Evolutionary conservation across 495 filamentous ascomycete genomes (phyloP).

Genomic region (Paragyromitra xinjiangensis): DNA sequence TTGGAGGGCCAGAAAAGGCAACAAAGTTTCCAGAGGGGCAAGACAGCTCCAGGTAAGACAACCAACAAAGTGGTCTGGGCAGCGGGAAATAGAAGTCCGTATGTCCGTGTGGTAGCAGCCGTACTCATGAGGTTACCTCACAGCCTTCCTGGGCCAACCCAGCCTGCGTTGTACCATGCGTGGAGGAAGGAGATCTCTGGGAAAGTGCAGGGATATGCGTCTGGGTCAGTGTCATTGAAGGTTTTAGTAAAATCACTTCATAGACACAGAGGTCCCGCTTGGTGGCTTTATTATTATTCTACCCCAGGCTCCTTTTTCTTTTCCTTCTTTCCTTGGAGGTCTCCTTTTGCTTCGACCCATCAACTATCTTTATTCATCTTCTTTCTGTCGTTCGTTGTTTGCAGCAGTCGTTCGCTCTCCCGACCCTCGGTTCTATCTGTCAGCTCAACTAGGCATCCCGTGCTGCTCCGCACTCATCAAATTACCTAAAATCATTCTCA

Average conservation of each 20-base stretch:
- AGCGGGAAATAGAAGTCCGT: constrained; percentile 42
- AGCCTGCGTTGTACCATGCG: constrained; percentile 26
- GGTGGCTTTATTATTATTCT: constrained; percentile 43
- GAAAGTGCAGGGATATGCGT: constrained; percentile 33
- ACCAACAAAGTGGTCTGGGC: constrained; percentile 49
- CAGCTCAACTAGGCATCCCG: constrained; percentile 11
- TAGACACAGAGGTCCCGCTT: constrained; percentile 35
- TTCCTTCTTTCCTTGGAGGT: constrained; percentile 21
- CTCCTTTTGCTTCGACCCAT: constrained; percentile 21
- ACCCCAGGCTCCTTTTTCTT: constrained; percentile 40
- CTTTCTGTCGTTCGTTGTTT: constrained; percentile 24
- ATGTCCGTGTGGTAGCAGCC: constrained; percentile 26
- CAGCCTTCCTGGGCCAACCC: constrained; percentile 37
- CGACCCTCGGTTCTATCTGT: constrained; percentile 6
- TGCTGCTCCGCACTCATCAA: constrained; percentile 4
- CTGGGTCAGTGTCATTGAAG: constrained; percentile 48
- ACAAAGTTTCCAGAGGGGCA: constrained; percentile 32
- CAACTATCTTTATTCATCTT: constrained; percentile 30
- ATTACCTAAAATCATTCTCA: neutral
- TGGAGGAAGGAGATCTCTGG: constrained; percentile 39
- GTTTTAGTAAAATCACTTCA: constrained; percentile 45
- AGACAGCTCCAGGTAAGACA: constrained; percentile 44
- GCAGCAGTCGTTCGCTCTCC: constrained; percentile 5
- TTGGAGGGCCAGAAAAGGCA: constrained; percentile 34
- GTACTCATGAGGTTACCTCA: constrained; percentile 39